A percentile compares a stretch with the other conserved stretches of the same genome.
phyloP scores from a whole-genome alignment of 352 stramenopile species.

The Phytophthora ohioensis region DNA sequence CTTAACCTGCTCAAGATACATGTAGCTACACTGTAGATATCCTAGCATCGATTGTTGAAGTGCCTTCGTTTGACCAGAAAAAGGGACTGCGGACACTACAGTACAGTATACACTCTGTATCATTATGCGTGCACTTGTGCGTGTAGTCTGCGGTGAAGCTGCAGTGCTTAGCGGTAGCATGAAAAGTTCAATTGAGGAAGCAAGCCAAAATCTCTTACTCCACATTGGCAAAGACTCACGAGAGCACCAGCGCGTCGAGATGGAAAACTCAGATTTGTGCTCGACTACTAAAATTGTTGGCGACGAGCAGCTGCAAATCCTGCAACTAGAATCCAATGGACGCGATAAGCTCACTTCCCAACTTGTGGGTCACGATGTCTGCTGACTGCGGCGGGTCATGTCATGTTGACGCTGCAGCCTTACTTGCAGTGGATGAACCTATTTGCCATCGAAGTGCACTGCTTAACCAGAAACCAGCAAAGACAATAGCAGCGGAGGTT shows the following conservation, averaged over 20 bases:
- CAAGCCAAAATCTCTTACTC: neutral
- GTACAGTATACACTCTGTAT: too few species aligned
- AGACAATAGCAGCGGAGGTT: neutral
- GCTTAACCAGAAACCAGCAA: neutral
- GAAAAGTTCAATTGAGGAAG: neutral
- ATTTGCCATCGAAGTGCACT: neutral
- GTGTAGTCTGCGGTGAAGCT: too few species aligned
- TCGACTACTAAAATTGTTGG: neutral
- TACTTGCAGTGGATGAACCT: slow-evolving; percentile 2
- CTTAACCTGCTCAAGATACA: too few species aligned
- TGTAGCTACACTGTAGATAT: too few species aligned
- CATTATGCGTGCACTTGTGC: too few species aligned
- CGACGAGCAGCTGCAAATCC: slow-evolving; percentile 10
- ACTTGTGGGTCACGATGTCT: neutral
- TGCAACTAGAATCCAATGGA: slow-evolving; percentile 7
- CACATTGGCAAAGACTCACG: neutral
- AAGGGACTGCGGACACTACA: too few species aligned
- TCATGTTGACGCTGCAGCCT: neutral
- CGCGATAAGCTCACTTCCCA: slow-evolving; percentile 4
- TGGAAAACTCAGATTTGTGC: neutral
- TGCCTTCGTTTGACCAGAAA: too few species aligned
- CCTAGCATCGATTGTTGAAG: too few species aligned
- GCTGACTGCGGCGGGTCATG: neutral
- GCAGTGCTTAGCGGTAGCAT: too few species aligned
- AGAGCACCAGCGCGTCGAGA: neutral